Percentiles rank a stretch among this genome's conserved stretches.
These are phyloP conservation scores for Saraca asoca DNA, from an alignment of 331 rosid genomes.

Conservation along the genomic window DNA sequence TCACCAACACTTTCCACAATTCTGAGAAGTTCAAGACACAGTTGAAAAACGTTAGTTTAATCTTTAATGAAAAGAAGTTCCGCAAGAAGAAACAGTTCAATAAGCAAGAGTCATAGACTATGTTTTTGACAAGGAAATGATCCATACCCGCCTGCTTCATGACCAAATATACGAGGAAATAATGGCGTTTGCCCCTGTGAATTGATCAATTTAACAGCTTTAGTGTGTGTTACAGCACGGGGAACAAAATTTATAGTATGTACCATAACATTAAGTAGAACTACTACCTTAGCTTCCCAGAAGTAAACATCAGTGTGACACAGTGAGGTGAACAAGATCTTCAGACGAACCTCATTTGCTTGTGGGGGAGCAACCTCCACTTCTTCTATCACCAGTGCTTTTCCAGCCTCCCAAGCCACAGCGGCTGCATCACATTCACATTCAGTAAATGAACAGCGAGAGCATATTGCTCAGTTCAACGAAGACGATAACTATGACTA, in stretches of 20 bases:
- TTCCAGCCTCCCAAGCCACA: conserved; percentile 64
- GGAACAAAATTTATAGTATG: too few relatives aligned
- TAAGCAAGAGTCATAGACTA: too few relatives aligned
- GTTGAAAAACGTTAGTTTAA: too few relatives aligned
- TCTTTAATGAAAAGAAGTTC: too few relatives aligned
- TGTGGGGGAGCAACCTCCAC: conserved; percentile 63
- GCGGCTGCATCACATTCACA: conserved; percentile 45
- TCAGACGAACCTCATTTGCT: conserved; percentile 53
- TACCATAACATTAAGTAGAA: not conserved
- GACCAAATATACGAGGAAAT: not conserved
- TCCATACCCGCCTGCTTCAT: not conserved
- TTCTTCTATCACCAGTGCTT: conserved; percentile 57
- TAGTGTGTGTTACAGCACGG: too few relatives aligned
- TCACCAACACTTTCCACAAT: conserved; percentile 33
- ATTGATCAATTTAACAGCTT: not conserved
- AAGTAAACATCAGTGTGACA: conserved; percentile 65
- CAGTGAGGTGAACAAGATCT: conserved; percentile 54
- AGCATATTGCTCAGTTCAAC: too few relatives aligned
- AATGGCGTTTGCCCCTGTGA: conserved; percentile 50
- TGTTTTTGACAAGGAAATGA: too few relatives aligned
- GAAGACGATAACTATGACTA: too few relatives aligned
- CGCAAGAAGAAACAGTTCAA: too few relatives aligned
- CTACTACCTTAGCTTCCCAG: conserved; percentile 58
- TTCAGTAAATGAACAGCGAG: too few relatives aligned
- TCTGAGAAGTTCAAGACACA: not conserved